Percentiles rank a stretch among this genome's conserved stretches.
Conservation (phyloP, 2,329 filamentous ascomycete species). For the Septoria petroselini region DNA sequence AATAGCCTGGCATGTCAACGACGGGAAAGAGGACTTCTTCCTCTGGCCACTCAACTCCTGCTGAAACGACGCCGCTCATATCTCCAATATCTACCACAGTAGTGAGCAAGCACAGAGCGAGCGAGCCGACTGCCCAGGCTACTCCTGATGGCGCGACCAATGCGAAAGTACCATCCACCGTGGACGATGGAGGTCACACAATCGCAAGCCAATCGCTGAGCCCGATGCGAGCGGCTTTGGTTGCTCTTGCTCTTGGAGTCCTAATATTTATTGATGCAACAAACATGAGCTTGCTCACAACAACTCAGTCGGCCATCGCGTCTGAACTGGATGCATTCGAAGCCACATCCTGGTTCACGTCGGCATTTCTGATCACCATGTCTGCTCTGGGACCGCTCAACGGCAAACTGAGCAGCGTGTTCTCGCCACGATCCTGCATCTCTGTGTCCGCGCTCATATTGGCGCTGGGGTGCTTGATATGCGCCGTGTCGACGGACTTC, state of each 20-base stretch:
- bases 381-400: slow-evolving; percentile 63
- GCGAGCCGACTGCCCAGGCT: neutral
- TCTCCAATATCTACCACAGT: neutral
- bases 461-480: slow-evolving; percentile 61
- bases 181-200: slow-evolving; percentile 19
- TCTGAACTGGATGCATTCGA: slow-evolving; percentile 71
- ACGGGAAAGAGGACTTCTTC: neutral
- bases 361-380: slow-evolving; percentile 66
- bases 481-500: slow-evolving; percentile 59
- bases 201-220: slow-evolving; percentile 29
- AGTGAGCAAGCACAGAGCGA: neutral
- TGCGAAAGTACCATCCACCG: neutral
- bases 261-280: slow-evolving; percentile 47
- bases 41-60: slow-evolving; percentile 1
- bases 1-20: slow-evolving; percentile 1
- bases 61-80: slow-evolving; percentile 7
- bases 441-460: slow-evolving; percentile 60
- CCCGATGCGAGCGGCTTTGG: slow-evolving; percentile 20
- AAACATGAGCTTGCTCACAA: slow-evolving; percentile 79
- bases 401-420: slow-evolving; percentile 70
- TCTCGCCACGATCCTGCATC: slow-evolving; percentile 65
- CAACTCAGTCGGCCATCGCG: slow-evolving; percentile 74
- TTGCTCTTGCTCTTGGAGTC: slow-evolving; percentile 29
- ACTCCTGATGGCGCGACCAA: slow-evolving; percentile 2
- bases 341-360: slow-evolving; percentile 75